A percentile compares a stretch with the other conserved stretches of the same genome.
Conservation (phyloP, 1,284 basidiomycete genomes). For the Malassezia yamatoensis region DNA sequence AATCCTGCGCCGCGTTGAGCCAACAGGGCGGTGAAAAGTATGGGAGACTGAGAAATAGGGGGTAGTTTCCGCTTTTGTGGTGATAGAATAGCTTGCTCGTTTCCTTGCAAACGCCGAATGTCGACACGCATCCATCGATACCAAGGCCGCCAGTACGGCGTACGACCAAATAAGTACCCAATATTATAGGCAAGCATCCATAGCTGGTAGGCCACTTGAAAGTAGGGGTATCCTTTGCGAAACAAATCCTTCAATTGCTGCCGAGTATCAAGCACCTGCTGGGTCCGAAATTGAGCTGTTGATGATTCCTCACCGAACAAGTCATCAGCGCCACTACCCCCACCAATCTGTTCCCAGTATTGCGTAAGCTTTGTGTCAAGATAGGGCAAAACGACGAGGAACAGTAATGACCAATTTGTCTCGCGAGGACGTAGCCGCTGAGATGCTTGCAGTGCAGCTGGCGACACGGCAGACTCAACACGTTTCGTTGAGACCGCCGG, state of each 20-base stretch:
- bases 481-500: conserved; percentile 51
- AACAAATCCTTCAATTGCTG: conserved; percentile 48
- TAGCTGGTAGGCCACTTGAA: conserved; percentile 65
- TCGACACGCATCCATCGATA: conserved; percentile 71
- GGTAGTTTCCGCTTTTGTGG: background rate
- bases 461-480: conserved; percentile 9
- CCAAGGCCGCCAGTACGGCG: conserved; percentile 85
- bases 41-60: conserved; percentile 5
- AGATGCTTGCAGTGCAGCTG: conserved; percentile 7
- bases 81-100: conserved; percentile 17
- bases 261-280: background rate
- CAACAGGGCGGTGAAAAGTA: conserved; percentile 20
- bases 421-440: conserved; percentile 25
- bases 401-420: conserved; percentile 20
- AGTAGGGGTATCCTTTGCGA: conserved; percentile 68
- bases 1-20: conserved; percentile 20
- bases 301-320: conserved; percentile 50
- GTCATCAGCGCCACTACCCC: conserved; percentile 53
- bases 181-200: conserved; percentile 71
- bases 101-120: conserved; percentile 60
- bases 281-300: too few relatives aligned
- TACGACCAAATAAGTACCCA: conserved; percentile 78
- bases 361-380: conserved; percentile 77
- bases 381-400: conserved; percentile 76
- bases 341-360: conserved; percentile 78